Evolutionary conservation across 208 protist genomes (phyloP).

Genomic region (Vickermania spadyakhi): DNA sequence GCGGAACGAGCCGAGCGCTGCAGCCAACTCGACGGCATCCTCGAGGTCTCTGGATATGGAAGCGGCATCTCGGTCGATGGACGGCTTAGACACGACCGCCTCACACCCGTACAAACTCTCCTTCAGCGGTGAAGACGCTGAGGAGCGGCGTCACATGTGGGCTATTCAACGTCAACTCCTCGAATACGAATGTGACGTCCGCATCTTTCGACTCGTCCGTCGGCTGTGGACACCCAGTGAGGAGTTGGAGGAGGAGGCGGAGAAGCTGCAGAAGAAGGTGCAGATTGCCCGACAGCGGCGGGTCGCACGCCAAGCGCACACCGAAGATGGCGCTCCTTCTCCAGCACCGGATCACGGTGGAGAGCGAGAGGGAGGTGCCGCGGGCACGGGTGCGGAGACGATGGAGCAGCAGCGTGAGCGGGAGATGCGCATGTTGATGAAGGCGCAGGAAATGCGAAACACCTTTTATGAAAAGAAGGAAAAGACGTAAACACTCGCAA

Average conservation of each 20-base stretch:
- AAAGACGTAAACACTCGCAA: background rate
- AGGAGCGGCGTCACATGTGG: slow-evolving; percentile 66
- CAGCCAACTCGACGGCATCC: slow-evolving; percentile 7
- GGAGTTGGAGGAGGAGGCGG: slow-evolving; percentile 69
- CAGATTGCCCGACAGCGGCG: slow-evolving; percentile 31
- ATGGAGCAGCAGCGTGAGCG: background rate
- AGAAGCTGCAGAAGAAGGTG: slow-evolving; percentile 45
- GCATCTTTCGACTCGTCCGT: slow-evolving; percentile 46
- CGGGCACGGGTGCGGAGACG: background rate
- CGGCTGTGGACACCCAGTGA: slow-evolving; percentile 45
- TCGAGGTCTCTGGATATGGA: slow-evolving; percentile 18
- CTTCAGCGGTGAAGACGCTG: slow-evolving; percentile 57
- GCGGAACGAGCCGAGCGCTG: slow-evolving; percentile 33
- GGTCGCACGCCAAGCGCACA: slow-evolving; percentile 6
- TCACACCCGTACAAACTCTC: slow-evolving; percentile 65
- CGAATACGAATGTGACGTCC: slow-evolving; percentile 83
- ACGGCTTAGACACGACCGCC: slow-evolving; percentile 42
- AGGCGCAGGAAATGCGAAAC: background rate
- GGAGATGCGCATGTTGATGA: background rate
- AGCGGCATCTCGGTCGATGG: slow-evolving; percentile 65
- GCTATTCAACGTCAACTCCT: slow-evolving; percentile 61
- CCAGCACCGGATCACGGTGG: background rate
- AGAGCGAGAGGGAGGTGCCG: too few species aligned
- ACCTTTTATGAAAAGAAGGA: background rate
- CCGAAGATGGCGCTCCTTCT: background rate